phyloP scores from a whole-genome alignment of 177 flowering plant species.

The Tripterygium wilfordii region DNA sequence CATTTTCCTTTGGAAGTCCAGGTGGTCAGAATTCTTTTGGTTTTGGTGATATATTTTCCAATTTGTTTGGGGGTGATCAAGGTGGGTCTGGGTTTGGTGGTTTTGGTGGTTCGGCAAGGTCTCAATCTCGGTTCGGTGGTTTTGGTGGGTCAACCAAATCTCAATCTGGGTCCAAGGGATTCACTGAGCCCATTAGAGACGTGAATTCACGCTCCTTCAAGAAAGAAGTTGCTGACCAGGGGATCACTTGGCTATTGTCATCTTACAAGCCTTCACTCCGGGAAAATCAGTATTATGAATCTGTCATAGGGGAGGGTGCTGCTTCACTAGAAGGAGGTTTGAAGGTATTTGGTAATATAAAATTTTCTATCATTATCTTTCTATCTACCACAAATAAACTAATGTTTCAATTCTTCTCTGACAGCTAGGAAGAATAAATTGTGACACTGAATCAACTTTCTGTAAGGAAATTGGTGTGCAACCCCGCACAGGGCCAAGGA shows the following conservation, averaged over 20 bases:
- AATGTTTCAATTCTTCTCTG: conserved; percentile 7
- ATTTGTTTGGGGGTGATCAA: conserved; percentile 45
- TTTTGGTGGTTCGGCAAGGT: conserved; percentile 41
- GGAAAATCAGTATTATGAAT: conserved; percentile 40
- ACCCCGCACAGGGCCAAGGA: conserved; percentile 41
- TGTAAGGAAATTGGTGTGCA: conserved; percentile 63
- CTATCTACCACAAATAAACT: too few species aligned
- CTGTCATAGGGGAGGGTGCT: conserved; percentile 56
- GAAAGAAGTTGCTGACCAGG: conserved; percentile 62
- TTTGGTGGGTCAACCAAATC: too few species aligned
- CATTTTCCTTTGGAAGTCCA: conserved; percentile 79
- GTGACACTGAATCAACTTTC: conserved; percentile 51
- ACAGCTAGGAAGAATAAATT: conserved; percentile 78
- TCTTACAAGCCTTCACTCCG: conserved; percentile 38
- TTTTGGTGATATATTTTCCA: conserved; percentile 70
- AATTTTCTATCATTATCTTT: too few species aligned
- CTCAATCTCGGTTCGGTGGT: conserved; percentile 36
- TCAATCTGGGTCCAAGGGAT: conserved; percentile 27
- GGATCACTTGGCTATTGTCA: conserved; percentile 74
- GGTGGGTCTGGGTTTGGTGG: conserved; percentile 44
- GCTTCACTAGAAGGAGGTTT: conserved; percentile 65
- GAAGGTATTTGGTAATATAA: conserved; percentile 39
- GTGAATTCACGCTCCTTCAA: conserved; percentile 44
- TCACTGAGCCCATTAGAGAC: conserved; percentile 32
- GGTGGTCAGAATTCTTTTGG: conserved; percentile 45